Evolutionary conservation across 192 early-diverging fungal species (phyloP).

Genomic region (Backusella tuberculispora): DNA sequence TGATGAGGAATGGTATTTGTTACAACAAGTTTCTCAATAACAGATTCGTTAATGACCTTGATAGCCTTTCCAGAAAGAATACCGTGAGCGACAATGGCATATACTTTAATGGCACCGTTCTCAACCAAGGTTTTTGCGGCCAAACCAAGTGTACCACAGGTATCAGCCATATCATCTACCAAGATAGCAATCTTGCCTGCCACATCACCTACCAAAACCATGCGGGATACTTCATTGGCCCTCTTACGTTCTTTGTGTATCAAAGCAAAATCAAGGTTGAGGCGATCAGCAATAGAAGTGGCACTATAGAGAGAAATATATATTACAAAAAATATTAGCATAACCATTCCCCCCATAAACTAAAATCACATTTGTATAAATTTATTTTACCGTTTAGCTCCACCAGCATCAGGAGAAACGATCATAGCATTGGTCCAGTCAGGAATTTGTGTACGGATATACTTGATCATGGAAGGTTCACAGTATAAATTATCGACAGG

Average conservation of each 20-base stretch:
- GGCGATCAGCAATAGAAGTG: conserved; percentile 91
- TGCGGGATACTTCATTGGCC: conserved; percentile 86
- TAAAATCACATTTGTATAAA: neutral
- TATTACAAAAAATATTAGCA: too few relatives aligned
- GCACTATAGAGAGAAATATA: conserved; percentile 61
- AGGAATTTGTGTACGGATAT: conserved; percentile 79
- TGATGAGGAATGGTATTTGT: conserved; percentile 86
- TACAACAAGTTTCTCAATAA: conserved; percentile 75
- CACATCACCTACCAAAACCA: conserved; percentile 97
- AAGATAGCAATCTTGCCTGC: conserved; percentile 87
- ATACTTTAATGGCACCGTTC: conserved; percentile 91
- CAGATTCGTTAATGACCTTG: conserved; percentile 79
- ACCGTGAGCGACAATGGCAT: conserved; percentile 95
- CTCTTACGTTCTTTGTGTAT: conserved; percentile 97
- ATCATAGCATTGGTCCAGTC: conserved; percentile 77
- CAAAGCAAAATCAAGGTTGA: conserved; percentile 94
- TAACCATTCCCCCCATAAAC: too few relatives aligned
- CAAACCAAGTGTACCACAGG: conserved; percentile 86
- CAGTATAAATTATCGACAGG: conserved; percentile 95
- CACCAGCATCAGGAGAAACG: conserved; percentile 95
- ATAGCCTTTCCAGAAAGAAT: conserved; percentile 93
- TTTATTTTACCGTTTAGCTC: conserved; percentile 80
- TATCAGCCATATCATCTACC: conserved; percentile 98
- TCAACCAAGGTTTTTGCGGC: conserved; percentile 89
- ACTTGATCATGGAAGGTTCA: conserved; percentile 88